Conservation (phyloP, 176 grass and related monocot species). For the Oryza coarctata region DNA sequence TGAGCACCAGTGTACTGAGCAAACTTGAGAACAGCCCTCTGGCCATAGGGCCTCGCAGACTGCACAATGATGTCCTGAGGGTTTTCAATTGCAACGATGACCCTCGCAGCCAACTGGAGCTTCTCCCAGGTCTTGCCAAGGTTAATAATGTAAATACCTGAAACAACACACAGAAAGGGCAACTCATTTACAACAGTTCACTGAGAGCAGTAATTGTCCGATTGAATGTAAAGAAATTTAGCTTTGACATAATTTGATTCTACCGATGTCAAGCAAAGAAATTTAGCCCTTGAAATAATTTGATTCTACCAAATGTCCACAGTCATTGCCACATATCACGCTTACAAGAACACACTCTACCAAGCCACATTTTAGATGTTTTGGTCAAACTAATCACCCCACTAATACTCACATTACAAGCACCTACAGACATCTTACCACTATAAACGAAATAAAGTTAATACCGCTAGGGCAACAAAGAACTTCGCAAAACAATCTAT, state of each 20-base stretch:
- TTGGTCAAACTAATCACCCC: not conserved
- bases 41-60: constrained; percentile 86
- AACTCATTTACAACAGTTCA: not conserved
- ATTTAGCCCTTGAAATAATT: not conserved
- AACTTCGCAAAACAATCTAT: not conserved
- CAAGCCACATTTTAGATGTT: not conserved
- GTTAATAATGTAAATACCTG: constrained; percentile 90
- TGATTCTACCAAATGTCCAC: not conserved
- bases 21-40: constrained; percentile 92
- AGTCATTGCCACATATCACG: not conserved
- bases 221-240: not conserved
- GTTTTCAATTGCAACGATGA: constrained; percentile 83
- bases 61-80: constrained; percentile 90
- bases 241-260: not conserved
- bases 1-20: constrained; percentile 88
- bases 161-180: not conserved
- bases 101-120: constrained; percentile 75
- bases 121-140: constrained; percentile 90
- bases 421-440: not conserved
- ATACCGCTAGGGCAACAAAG: not conserved
- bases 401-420: not conserved
- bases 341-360: not conserved
- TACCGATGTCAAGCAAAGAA: not conserved
- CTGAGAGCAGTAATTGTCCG: not conserved
- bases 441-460: not conserved